Evolutionary conservation across 768 basidiomycete genomes (phyloP).

Genomic region (Tremella mesenterica): DNA sequence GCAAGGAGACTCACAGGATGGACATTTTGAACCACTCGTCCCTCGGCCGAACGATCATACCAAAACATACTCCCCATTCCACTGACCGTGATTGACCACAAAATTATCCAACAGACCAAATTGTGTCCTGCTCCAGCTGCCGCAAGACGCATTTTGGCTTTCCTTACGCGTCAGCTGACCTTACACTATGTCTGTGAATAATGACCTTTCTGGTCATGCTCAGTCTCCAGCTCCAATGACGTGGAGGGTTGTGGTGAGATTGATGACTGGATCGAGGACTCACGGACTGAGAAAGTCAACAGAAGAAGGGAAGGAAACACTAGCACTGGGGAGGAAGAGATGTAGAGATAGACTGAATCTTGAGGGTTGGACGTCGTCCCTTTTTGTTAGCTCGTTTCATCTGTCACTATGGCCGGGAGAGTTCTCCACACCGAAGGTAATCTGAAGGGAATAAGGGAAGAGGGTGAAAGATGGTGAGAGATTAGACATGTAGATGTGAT

Average conservation of each 20-base stretch:
- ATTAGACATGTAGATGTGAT: no score
- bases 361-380: conserved; percentile 58
- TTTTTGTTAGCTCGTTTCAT: conserved; percentile 32
- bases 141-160: conserved; percentile 51
- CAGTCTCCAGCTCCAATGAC: neutral
- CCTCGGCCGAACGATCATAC: conserved; percentile 51
- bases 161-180: conserved; percentile 12
- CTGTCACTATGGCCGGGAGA: no score
- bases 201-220: neutral
- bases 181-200: no score
- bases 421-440: no score
- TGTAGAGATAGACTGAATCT: conserved; percentile 58
- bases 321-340: conserved; percentile 62
- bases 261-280: conserved; percentile 18
- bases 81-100: conserved; percentile 26
- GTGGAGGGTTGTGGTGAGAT: conserved; percentile 30
- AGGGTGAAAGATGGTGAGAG: no score
- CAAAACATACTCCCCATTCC: conserved; percentile 50
- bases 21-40: conserved; percentile 54
- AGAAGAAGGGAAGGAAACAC: conserved; percentile 55
- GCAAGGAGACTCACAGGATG: conserved; percentile 48
- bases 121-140: conserved; percentile 75
- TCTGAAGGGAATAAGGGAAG: no score
- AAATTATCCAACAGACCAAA: conserved; percentile 50
- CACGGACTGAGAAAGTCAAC: conserved; percentile 47